Evolutionary conservation across 306 rosid species (phyloP), one percentile per base, ranked within the genome.

Genomic region (Lotus japonicus): DNA sequence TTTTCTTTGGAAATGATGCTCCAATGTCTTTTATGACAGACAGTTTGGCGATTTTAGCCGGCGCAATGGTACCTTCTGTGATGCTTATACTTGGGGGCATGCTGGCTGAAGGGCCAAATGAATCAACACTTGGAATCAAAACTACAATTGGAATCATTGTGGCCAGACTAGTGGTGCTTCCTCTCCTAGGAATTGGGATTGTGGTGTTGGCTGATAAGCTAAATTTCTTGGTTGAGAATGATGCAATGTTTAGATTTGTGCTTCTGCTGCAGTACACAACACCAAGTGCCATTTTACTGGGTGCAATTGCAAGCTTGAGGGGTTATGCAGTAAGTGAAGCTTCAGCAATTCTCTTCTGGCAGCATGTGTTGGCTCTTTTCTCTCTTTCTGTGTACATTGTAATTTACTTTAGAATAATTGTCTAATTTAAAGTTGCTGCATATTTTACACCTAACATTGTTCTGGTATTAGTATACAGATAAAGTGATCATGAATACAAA

Each of bases 71-170:
- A 23, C 95, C 98, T 76, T 89, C 81, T 58, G 95, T 87, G 65
- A 87, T 92, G 98, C 98, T 92, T 57, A 67, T 92, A 63, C 84
- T 89, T 13, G 95, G 96, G 38, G 96, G 95, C 7, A 83, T 89
- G 95, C 88, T 92, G 42, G 98, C 96, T n/a, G 98, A 89, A 80
- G 96, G 95, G 43, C 96, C 96, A 45, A 89, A 76, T 55, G 92
- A 83, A 12, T 92, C 98, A 28, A 83, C 61, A 52, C 86, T 92
- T 31, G 96, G 98, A 49, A 80, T 75, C 55, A 77, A 78, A 68
- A 92, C 96, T 42, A 87, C 90, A 2, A 39, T 89, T 45, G 96
- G 96, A 58, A 77, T 92, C 48, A 73, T 38, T 15, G 84, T 87
- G 33, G 90, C 98, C n/a, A 89, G 96, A 78, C 95, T 92, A 45